Evolutionary conservation across 495 filamentous ascomycete species (phyloP).

Genomic region (Gamarada debralockiae): DNA sequence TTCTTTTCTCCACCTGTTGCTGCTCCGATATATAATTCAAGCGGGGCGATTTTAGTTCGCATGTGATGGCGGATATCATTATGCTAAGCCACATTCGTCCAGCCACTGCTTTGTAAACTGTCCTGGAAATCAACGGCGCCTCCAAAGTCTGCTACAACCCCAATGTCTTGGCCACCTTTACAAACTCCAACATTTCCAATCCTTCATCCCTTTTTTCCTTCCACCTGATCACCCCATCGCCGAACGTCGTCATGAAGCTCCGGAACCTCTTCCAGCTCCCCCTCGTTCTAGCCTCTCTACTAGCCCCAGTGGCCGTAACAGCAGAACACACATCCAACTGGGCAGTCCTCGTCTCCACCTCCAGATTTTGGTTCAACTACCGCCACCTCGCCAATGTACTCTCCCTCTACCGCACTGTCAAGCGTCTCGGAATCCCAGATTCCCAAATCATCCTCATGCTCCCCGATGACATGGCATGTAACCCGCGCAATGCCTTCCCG

Average conservation of each 20-base stretch:
- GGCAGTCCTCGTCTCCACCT: slow-evolving; percentile 97
- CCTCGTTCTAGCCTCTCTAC: slow-evolving; percentile 26
- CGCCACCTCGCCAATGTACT: slow-evolving; percentile 97
- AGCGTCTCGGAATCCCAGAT: slow-evolving; percentile 95
- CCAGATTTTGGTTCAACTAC: slow-evolving; percentile 99
- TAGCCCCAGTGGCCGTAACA: slow-evolving; percentile 40
- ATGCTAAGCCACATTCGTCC: neutral
- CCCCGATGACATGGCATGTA: slow-evolving; percentile 98
- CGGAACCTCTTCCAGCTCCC: slow-evolving; percentile 14
- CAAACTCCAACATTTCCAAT: neutral
- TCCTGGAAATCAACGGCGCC: too few relatives aligned
- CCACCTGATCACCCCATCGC: neutral
- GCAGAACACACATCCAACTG: slow-evolving; percentile 96
- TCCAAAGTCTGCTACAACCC: too few relatives aligned
- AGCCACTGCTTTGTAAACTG: neutral
- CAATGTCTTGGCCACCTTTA: too few relatives aligned
- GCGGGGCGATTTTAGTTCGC: neutral
- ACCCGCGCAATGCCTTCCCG: slow-evolving; percentile 95
- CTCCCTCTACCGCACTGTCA: slow-evolving; percentile 96
- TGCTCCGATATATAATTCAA: neutral
- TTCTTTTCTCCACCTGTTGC: neutral
- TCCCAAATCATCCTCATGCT: slow-evolving; percentile 99
- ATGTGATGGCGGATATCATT: neutral
- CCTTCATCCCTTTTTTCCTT: neutral
- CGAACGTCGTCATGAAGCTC: slow-evolving; percentile 19